Base-by-base conservation (phyloP, 2,329 filamentous ascomycete genomes). In the Clarireedia sp. region DNA sequence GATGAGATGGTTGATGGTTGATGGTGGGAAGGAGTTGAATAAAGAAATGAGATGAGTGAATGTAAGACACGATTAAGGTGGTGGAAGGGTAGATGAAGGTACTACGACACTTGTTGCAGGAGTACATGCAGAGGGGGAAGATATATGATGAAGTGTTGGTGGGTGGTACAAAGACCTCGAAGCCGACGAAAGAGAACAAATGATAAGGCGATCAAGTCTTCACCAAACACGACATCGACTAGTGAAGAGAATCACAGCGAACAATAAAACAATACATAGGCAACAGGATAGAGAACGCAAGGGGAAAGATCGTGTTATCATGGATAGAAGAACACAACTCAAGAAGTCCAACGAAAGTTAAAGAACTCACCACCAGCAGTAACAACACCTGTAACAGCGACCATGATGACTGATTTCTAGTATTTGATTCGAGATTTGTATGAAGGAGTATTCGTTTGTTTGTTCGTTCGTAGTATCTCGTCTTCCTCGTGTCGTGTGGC, bases 361-460 rank as follows among this genome's bases (percentile, higher is more conserved):
- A 33, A 33, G 8, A 23, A 54, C 51, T 54, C 38, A 54, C 51
- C 51, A 48, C 51, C 51, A 40, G 51, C 51, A 48, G 43, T 54
- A 41, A 54, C 23, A 9, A 54, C 12, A 26, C 51, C 51, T 21
- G 51, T 54, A 19, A 54, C 33, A 54, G 51, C 51, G n/a, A 54
- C 51, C 51, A 54, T 54, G 23, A 33, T 54, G 41, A 2, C 17
- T 52, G 51, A 29, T 52, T 52, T 36, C 14, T 33, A 7, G 2
- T 52, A 10, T 14, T 21, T 24, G n/a, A 21, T 45, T 10, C 3
- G 7, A 14, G 23, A 26, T 4, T 40, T 23, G 23, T 5, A 5
- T 23, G 23, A 23, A 23, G 23, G 5, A 23, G 5, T 24, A 6
- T 24, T 24, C 7, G 17, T 40, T 17, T n/a, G 38, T n/a, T n/a